Evolutionary conservation across 2,329 filamentous ascomycete genomes (phyloP), one percentile per base, ranked within the genome.

Genomic region (Pezicula radicicola): DNA sequence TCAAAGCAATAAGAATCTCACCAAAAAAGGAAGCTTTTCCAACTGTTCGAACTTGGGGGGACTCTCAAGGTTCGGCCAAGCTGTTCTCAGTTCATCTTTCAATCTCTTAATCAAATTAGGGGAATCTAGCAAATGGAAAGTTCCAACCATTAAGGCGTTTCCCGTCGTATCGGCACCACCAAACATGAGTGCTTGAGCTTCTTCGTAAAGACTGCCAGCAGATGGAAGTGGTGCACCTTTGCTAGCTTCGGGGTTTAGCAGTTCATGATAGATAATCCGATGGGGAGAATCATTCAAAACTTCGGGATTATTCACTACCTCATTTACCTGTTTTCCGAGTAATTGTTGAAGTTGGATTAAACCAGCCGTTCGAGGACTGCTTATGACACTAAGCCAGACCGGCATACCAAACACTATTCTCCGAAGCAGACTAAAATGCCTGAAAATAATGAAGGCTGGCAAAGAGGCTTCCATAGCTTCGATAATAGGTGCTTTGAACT

Each of bases 91-190:
- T 54, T 78, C 75, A 2, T 53, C 52, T 45, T 70, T 68, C 7
- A 78, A 57, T 43, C 60, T 67, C 13, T 64, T 47, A 35, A 70
- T 52, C 15, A 68, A 57, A 1, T 59, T 53, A 0, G 68, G 67
- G 1, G 66, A 54, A 27, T 69, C 61, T 4, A 76, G 61, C 25
- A 77, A 50, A 46, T 75, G 63, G 52, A 68, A 75, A 1, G 66
- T 65, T 0, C 72, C 74, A 8, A 72, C 56, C 63, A 70, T 71
- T 7, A 74, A 55, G 1, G 72, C 66, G 39, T 70, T 72, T 1
- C 68, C 74, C 6, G 70, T 68, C 0, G 75, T 77, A 51, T 77
- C 73, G 12, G 67, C 67, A 13, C 75, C 76, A 7, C 68, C 75
- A 55, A 76, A 76, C 55, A 78, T 65, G 46, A 78, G 63, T 0